Base-by-base conservation (phyloP, 140 eudicot species). In the Bidens hawaiensis region DNA sequence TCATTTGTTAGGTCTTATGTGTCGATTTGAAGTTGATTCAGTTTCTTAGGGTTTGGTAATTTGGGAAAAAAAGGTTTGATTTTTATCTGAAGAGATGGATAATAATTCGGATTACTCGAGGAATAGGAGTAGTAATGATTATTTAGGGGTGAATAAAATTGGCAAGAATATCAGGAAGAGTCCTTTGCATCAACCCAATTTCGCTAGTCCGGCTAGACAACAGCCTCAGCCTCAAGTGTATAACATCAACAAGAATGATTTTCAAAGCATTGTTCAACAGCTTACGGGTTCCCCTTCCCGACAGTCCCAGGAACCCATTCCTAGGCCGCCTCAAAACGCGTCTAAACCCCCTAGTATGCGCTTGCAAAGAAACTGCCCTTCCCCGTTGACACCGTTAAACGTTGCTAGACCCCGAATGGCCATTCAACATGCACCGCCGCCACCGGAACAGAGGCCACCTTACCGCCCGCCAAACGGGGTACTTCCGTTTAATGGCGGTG, bases 171-270 rank as follows among this genome's bases (percentile, higher is more conserved):
- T 93, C n/a, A 85, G 80, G 64, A 93, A 93, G 53, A 88, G 93
- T 69, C 96, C 99, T 0, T 18, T 85, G 61, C 99, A 93, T 64
- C 96, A 88, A 38, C 99, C 96, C 4, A 88, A 57, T 74, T 93
- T 82, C 23, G 19, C 68, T 6, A 82, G 64, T 70, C 70, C 89
- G 14, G 81, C 80, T 30, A 75, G 89, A 60, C 96, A 80, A 58
- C 99, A 85, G 55, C 82, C 96, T 33, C 99, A 88, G 47, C 99
- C 99, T 5, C 99, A 88, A 61, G 99, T 93, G 0, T 93, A 93
- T 69, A 93, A 88, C 21, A 88, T 93, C 31, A 93, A 86, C 75
- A 91, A 91, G 91, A 91, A 84, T 36, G 98, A 91, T 73, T 93
- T 93, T 51, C 83, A 95, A 31, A 85, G 85, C 76, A 81, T 93